phyloP scores from a whole-genome alignment of 176 grass and related monocot genomes.

The Eleusine indica region DNA sequence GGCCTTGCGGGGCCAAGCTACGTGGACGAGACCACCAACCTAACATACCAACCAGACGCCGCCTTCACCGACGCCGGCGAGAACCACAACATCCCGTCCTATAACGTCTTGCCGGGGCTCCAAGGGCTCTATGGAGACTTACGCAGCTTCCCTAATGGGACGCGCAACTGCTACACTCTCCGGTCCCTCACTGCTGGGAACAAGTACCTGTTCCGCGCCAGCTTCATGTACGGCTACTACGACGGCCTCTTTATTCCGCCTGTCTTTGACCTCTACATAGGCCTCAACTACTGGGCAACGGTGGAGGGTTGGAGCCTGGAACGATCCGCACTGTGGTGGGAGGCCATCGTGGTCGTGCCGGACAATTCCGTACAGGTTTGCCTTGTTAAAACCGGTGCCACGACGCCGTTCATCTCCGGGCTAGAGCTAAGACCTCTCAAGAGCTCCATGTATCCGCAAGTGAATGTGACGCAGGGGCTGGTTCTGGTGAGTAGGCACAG shows the following conservation, averaged over 20 bases:
- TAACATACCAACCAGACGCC: constrained; percentile 40
- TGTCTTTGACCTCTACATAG: background rate
- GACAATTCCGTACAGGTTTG: constrained; percentile 49
- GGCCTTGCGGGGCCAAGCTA: constrained; percentile 41
- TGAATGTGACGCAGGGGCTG: constrained; percentile 32
- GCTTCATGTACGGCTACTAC: constrained; percentile 64
- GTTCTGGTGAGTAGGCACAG: constrained; percentile 22
- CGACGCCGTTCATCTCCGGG: constrained; percentile 57
- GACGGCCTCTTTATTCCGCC: constrained; percentile 25
- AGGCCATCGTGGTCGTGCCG: constrained; percentile 18
- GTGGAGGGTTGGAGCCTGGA: background rate
- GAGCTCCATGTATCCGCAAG: constrained; percentile 16
- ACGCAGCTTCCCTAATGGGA: constrained; percentile 48
- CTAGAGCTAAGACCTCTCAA: constrained; percentile 49
- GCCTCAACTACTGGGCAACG: background rate
- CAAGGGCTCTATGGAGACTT: background rate
- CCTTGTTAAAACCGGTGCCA: constrained; percentile 46
- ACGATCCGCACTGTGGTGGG: background rate
- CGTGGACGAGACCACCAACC: constrained; percentile 34
- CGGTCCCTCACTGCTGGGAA: constrained; percentile 20
- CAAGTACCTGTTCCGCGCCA: constrained; percentile 55
- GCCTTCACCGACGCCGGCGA: constrained; percentile 52
- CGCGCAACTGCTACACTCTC: constrained; percentile 57
- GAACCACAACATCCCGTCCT: constrained; percentile 45
- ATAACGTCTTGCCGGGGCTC: background rate